phyloP scores from a whole-genome alignment of 345 rosid species.

The Pseudoturritis turrita region DNA sequence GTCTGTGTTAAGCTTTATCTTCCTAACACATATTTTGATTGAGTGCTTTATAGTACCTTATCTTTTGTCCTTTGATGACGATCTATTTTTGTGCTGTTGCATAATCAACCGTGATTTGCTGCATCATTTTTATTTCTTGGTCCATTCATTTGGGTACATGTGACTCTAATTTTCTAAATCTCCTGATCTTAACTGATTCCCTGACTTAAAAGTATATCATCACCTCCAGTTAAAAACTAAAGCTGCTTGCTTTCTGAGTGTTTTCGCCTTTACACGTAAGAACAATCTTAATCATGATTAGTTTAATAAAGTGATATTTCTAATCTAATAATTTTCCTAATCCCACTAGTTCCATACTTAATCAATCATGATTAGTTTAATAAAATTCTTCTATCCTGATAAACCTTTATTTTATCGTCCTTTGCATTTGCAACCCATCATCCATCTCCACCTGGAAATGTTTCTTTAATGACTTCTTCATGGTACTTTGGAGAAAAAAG shows the following conservation, averaged over 20 bases:
- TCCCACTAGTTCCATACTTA: slow-evolving; percentile 28
- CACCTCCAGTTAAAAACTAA: slow-evolving; percentile 29
- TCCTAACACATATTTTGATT: slow-evolving; percentile 4
- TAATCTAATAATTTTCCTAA: slow-evolving; percentile 20
- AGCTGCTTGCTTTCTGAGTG: slow-evolving; percentile 27
- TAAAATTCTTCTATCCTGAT: slow-evolving; percentile 18
- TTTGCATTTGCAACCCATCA: slow-evolving; percentile 32
- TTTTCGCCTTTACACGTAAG: slow-evolving; percentile 33
- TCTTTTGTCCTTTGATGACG: not conserved
- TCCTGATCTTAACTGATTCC: slow-evolving; percentile 25
- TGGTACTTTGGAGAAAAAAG: slow-evolving; percentile 18
- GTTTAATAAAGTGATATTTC: slow-evolving; percentile 17
- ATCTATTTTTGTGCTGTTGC: slow-evolving; percentile 1
- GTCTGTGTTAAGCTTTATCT: not conserved
- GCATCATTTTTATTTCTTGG: slow-evolving; percentile 3
- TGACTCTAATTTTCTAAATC: slow-evolving; percentile 19
- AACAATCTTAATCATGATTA: slow-evolving; percentile 34
- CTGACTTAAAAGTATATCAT: slow-evolving; percentile 18
- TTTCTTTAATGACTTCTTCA: slow-evolving; percentile 32
- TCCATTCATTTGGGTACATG: slow-evolving; percentile 25
- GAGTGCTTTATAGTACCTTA: slow-evolving; percentile 20
- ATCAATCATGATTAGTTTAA: slow-evolving; percentile 26
- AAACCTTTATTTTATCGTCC: slow-evolving; percentile 1
- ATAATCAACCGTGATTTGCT: slow-evolving; percentile 30
- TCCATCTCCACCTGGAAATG: slow-evolving; percentile 31